A percentile compares a stretch with the other conserved stretches of the same genome.
These are phyloP conservation scores for Pseudozyma thailandica DNA, from an alignment of 1,284 basidiomycete genomes.

Conservation along the genomic window DNA sequence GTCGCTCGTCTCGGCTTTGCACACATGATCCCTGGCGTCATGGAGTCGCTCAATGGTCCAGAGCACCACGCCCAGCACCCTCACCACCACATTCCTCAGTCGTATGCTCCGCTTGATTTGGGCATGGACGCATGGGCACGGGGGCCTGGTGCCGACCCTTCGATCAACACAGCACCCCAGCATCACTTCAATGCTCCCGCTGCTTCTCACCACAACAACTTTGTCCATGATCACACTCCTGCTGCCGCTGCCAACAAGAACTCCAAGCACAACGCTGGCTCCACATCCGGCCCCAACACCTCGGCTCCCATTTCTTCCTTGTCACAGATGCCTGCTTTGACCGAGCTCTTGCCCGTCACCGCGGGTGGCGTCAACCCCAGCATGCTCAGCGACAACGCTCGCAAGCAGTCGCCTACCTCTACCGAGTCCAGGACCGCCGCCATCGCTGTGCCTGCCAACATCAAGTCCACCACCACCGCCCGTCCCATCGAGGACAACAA, in stretches of 20 bases:
- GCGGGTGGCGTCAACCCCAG: conserved; percentile 39
- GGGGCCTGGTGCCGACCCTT: conserved; percentile 9
- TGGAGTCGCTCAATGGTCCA: conserved; percentile 42
- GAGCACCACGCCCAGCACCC: conserved; percentile 25
- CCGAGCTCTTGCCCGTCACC: conserved; percentile 29
- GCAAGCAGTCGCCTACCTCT: conserved; percentile 7
- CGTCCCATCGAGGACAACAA: conserved; percentile 34
- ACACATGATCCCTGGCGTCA: conserved; percentile 48
- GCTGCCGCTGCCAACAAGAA: conserved; percentile 13
- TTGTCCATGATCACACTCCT: neutral
- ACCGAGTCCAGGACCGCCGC: conserved; percentile 13
- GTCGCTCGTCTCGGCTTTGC: conserved; percentile 58
- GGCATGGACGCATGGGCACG: conserved; percentile 45
- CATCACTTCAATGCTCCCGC: conserved; percentile 8
- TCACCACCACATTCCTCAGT: conserved; percentile 33
- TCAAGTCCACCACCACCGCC: conserved; percentile 35
- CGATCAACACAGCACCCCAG: conserved; percentile 15
- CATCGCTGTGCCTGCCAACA: conserved; percentile 17
- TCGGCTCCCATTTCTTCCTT: conserved; percentile 18
- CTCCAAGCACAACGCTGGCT: conserved; percentile 7
- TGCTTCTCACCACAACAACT: neutral
- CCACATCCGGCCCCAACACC: neutral
- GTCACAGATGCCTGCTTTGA: conserved; percentile 19
- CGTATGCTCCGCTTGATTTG: conserved; percentile 33
- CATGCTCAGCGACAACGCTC: conserved; percentile 30